A percentile compares a stretch with the other conserved stretches of the same genome.
Evolutionary conservation across 169 alveolate species (phyloP).

Genomic region (Plasmodium gonderi): DNA sequence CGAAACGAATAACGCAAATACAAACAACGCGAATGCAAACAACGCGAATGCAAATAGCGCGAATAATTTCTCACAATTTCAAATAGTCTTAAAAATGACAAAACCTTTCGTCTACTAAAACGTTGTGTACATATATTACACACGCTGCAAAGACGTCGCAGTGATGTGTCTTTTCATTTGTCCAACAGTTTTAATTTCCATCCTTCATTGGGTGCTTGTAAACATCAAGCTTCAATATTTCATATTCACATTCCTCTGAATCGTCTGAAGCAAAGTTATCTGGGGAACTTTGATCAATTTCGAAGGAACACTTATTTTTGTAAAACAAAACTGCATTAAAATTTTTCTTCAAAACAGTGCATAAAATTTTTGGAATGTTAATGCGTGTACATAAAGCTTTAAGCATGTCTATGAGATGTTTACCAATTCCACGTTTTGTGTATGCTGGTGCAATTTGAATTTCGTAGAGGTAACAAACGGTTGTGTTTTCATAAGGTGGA

Average conservation of each 20-base stretch:
- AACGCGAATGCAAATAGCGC: too few species aligned
- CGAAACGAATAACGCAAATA: too few species aligned
- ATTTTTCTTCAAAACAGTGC: conserved; percentile 81
- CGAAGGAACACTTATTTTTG: conserved; percentile 78
- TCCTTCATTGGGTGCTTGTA: background rate
- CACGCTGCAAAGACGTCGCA: too few species aligned
- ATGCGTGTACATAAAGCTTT: conserved; percentile 44
- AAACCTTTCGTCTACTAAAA: too few species aligned
- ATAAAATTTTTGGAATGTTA: conserved; percentile 75
- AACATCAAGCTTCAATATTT: background rate
- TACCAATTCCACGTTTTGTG: conserved; percentile 76
- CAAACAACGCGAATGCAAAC: too few species aligned
- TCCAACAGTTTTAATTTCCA: background rate
- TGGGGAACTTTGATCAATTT: conserved; percentile 82
- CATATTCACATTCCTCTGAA: conserved; percentile 29
- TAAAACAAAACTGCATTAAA: conserved; percentile 79
- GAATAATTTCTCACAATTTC: too few species aligned
- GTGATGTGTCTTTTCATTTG: background rate
- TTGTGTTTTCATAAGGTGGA: conserved; percentile 27
- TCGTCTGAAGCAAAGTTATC: conserved; percentile 43
- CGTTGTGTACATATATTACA: too few species aligned
- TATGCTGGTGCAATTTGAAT: conserved; percentile 26
- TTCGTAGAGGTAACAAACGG: conserved; percentile 26
- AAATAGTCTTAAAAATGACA: too few species aligned
- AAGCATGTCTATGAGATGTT: conserved; percentile 55